Evolutionary conservation across 2,329 filamentous ascomycete genomes (phyloP).

Genomic region (Nothophoma quercina): DNA sequence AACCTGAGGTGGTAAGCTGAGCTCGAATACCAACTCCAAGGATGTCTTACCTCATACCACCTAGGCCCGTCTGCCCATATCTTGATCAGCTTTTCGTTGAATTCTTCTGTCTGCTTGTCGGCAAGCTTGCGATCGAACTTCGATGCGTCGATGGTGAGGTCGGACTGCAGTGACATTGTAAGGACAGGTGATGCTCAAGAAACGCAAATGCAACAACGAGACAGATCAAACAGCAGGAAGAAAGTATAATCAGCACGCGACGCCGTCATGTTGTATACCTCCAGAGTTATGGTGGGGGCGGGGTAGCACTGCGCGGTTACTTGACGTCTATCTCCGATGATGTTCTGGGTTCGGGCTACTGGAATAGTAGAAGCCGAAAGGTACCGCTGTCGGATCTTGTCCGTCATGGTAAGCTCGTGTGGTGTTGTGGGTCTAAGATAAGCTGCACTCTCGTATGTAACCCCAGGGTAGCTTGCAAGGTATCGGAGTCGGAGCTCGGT

Average conservation of each 20-base stretch:
- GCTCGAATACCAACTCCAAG: not conserved
- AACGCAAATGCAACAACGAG: not conserved
- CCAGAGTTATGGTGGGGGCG: conserved; percentile 20
- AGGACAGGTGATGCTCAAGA: not conserved
- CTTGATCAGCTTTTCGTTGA: conserved; percentile 56
- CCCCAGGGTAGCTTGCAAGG: not conserved
- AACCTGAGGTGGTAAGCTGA: conserved; percentile 45
- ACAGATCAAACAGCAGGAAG: not conserved
- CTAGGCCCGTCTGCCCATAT: conserved; percentile 54
- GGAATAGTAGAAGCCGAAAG: conserved; percentile 19
- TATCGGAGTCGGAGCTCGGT: not conserved
- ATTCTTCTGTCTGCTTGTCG: conserved; percentile 51
- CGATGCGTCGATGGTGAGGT: conserved; percentile 52
- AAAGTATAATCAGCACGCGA: not conserved
- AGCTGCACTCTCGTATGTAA: conserved; percentile 2
- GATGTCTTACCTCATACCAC: conserved; percentile 59
- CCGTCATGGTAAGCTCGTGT: not conserved
- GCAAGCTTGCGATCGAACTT: conserved; percentile 55
- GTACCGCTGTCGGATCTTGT: conserved; percentile 6
- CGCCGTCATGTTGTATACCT: not conserved
- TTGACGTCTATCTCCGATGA: not conserved
- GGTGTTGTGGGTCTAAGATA: conserved; percentile 11
- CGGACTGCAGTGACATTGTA: conserved; percentile 44
- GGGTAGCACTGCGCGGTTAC: conserved; percentile 22
- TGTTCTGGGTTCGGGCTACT: conserved; percentile 25